Conservation (phyloP, 2,329 filamentous ascomycete genomes). For the Domatiomyces globalis region DNA sequence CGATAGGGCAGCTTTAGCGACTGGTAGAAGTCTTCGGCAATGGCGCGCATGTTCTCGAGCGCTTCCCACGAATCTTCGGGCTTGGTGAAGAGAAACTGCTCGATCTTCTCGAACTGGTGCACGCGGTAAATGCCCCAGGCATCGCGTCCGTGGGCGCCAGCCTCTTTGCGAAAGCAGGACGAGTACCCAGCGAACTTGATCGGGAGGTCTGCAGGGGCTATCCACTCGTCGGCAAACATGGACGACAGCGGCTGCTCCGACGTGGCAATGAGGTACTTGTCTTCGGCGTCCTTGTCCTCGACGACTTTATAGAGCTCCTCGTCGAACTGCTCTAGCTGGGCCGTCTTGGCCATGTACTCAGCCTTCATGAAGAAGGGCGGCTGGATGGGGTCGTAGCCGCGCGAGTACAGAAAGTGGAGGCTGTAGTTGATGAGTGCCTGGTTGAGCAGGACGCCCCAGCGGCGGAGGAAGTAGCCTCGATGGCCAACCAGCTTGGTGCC, state of each 20-base stretch:
- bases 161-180: slow-evolving; percentile 92
- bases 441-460: slow-evolving; percentile 82
- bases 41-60: slow-evolving; percentile 84
- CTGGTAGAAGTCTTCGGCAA: slow-evolving; percentile 90
- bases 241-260: slow-evolving; percentile 92
- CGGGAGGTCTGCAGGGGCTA: slow-evolving; percentile 68
- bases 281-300: slow-evolving; percentile 69
- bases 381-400: slow-evolving; percentile 70
- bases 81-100: slow-evolving; percentile 68
- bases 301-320: slow-evolving; percentile 95
- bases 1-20: slow-evolving; percentile 79
- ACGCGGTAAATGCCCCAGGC: slow-evolving; percentile 98
- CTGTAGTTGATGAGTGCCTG: slow-evolving; percentile 92
- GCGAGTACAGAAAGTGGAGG: slow-evolving; percentile 68
- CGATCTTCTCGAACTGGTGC: slow-evolving; percentile 93
- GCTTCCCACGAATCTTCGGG: slow-evolving; percentile 85
- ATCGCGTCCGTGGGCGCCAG: slow-evolving; percentile 78
- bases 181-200: slow-evolving; percentile 88
- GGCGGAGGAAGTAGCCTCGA: slow-evolving; percentile 80
- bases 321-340: slow-evolving; percentile 92
- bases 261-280: slow-evolving; percentile 73
- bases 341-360: slow-evolving; percentile 95
- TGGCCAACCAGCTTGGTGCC: slow-evolving; percentile 91
- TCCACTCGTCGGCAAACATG: slow-evolving; percentile 87
- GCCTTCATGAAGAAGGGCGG: slow-evolving; percentile 90